Conservation (phyloP, 805 yeast genomes). For the Suhomyces sp. region DNA sequence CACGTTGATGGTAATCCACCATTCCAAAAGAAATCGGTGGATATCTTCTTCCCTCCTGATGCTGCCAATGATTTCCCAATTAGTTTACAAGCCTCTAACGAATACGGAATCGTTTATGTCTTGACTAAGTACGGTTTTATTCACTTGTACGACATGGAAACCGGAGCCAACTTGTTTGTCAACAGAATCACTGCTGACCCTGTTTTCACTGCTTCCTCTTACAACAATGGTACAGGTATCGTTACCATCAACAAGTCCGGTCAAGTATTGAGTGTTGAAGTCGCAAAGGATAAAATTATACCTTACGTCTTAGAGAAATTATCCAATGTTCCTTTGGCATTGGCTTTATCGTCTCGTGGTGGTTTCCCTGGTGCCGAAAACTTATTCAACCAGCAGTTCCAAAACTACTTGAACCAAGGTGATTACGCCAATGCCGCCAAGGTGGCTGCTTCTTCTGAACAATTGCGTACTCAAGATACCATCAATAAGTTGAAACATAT, state of each 20-base stretch:
- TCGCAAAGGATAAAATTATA: slow-evolving; percentile 77
- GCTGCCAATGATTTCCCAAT: slow-evolving; percentile 96
- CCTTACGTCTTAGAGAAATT: slow-evolving; percentile 86
- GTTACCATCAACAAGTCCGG: slow-evolving; percentile 93
- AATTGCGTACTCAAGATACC: slow-evolving; percentile 90
- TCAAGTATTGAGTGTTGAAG: slow-evolving; percentile 89
- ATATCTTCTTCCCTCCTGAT: slow-evolving; percentile 95
- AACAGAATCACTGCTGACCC: slow-evolving; percentile 96
- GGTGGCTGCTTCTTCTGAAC: slow-evolving; percentile 92
- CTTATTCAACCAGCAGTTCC: slow-evolving; percentile 87
- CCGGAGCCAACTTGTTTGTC: slow-evolving; percentile 89
- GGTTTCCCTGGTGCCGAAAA: slow-evolving; percentile 97
- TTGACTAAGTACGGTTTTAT: slow-evolving; percentile 96
- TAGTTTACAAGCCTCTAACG: slow-evolving; percentile 78
- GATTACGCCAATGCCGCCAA: slow-evolving; percentile 92
- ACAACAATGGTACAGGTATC: slow-evolving; percentile 74
- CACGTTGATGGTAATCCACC: slow-evolving; percentile 83
- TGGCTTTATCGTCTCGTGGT: slow-evolving; percentile 89
- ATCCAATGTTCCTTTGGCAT: slow-evolving; percentile 81
- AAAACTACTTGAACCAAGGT: slow-evolving; percentile 75
- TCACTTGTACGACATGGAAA: slow-evolving; percentile 90
- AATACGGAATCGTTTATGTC: slow-evolving; percentile 82
- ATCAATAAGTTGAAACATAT: slow-evolving; percentile 87
- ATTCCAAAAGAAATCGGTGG: slow-evolving; percentile 85
- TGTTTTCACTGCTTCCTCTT: slow-evolving; percentile 82